Percentiles rank a stretch among this genome's conserved stretches.
phyloP scores from a whole-genome alignment of 2,329 filamentous ascomycete species.

The Aspergillus uvarum region DNA sequence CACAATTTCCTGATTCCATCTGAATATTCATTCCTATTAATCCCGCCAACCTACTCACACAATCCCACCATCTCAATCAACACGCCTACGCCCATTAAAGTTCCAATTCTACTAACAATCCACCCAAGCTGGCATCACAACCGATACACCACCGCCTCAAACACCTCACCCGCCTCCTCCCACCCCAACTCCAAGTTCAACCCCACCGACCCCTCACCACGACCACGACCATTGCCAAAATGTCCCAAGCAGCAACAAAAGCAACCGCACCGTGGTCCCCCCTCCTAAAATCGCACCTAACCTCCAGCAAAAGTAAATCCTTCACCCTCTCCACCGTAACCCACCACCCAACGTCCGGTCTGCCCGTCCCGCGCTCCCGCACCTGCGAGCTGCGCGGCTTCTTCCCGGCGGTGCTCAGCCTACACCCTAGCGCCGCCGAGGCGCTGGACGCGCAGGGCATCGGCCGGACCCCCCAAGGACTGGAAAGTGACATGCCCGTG shows the following conservation, averaged over 20 bases:
- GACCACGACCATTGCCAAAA: constrained; percentile 15
- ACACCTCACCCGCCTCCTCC: not conserved
- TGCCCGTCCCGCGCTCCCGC: constrained; percentile 33
- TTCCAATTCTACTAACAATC: no score
- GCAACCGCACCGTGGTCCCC: constrained; percentile 33
- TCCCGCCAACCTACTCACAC: not conserved
- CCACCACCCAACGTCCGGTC: constrained; percentile 15
- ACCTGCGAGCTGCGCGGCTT: constrained; percentile 85
- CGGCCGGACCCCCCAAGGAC: constrained; percentile 63
- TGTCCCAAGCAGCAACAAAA: constrained; percentile 5
- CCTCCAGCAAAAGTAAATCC: constrained; percentile 20
- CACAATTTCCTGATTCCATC: no score
- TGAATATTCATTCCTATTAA: not conserved
- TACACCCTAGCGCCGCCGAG: constrained; percentile 73
- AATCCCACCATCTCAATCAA: not conserved
- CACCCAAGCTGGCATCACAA: no score
- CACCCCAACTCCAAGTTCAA: not conserved
- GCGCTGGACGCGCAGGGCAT: constrained; percentile 52
- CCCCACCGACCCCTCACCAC: not conserved
- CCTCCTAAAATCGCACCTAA: constrained; percentile 26
- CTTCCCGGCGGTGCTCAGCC: constrained; percentile 59
- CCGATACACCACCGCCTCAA: not conserved
- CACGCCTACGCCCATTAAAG: no score
- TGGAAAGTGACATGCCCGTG: constrained; percentile 73
- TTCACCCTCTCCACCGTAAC: constrained; percentile 31